phyloP scores from a whole-genome alignment of 192 early-diverging fungal genomes.

The Kappamyces sp. region DNA sequence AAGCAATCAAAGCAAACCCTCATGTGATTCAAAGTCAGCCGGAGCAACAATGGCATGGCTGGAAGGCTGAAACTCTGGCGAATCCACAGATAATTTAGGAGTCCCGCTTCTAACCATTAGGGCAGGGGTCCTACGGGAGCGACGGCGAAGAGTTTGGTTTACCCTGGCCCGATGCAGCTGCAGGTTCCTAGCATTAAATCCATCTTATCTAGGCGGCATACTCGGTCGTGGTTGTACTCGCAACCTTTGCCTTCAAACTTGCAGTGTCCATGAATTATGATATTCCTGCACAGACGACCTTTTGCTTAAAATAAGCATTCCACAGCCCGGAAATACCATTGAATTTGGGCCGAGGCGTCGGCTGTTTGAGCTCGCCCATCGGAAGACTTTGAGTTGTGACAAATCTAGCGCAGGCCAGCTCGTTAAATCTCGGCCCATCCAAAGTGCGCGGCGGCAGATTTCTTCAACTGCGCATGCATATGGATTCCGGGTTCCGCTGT shows the following conservation, averaged over 20 bases:
- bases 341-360: neutral
- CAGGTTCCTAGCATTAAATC: neutral
- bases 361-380: too few relatives aligned
- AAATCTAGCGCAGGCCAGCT: too few relatives aligned
- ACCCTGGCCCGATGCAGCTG: neutral
- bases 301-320: conserved; percentile 22
- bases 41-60: neutral
- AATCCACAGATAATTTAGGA: conserved; percentile 19
- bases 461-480: too few relatives aligned
- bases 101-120: neutral
- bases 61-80: conserved; percentile 14
- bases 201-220: conserved; percentile 25
- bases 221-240: conserved; percentile 73
- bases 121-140: conserved; percentile 4
- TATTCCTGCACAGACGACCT: conserved; percentile 62
- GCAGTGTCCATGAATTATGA: conserved; percentile 80
- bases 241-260: conserved; percentile 78
- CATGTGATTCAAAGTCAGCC: too few relatives aligned
- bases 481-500: too few relatives aligned
- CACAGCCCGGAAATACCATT: conserved; percentile 7
- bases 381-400: too few relatives aligned
- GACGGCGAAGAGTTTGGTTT: conserved; percentile 8
- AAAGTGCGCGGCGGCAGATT: too few relatives aligned
- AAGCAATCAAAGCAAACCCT: too few relatives aligned
- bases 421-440: too few relatives aligned